Evolutionary conservation across 192 early-diverging fungal genomes (phyloP).

Genomic region (Linnemannia hyalina): DNA sequence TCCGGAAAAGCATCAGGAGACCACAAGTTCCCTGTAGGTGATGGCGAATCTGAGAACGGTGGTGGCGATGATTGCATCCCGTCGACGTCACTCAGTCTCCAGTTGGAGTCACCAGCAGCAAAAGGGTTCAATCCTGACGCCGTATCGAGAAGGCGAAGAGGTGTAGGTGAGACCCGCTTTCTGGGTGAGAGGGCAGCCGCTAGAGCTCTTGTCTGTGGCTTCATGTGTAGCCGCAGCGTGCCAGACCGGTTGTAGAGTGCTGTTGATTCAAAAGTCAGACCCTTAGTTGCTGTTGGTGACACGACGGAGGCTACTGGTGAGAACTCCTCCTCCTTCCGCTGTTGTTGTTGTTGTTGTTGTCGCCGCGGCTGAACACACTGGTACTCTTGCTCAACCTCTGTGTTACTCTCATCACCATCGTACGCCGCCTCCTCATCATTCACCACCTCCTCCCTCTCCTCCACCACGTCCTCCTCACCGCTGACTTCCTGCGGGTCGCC

Average conservation of each 20-base stretch:
- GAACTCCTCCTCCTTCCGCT: not conserved
- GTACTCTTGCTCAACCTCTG: not conserved
- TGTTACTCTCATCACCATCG: not conserved
- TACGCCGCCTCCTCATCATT: not conserved
- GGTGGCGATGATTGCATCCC: not conserved
- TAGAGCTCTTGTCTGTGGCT: not conserved
- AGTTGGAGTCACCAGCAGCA: not conserved
- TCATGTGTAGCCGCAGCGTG: not conserved
- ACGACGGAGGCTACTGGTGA: not conserved
- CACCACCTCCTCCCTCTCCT: not conserved
- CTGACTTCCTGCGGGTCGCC: not conserved
- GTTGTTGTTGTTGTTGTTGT: not conserved
- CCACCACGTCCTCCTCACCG: not conserved
- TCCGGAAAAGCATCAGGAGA: not conserved
- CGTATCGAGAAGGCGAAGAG: not conserved
- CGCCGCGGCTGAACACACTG: not conserved
- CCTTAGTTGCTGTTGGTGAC: not conserved
- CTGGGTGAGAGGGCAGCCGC: not conserved
- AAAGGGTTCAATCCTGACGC: not conserved
- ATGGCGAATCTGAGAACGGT: not conserved
- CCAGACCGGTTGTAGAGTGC: not conserved
- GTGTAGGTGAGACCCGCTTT: not conserved
- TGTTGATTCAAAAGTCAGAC: not conserved
- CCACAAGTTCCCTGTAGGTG: not conserved
- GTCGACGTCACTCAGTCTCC: not conserved